Conservation (phyloP, 2,329 filamentous ascomycete species). For the Paramyrothecium sp. region DNA sequence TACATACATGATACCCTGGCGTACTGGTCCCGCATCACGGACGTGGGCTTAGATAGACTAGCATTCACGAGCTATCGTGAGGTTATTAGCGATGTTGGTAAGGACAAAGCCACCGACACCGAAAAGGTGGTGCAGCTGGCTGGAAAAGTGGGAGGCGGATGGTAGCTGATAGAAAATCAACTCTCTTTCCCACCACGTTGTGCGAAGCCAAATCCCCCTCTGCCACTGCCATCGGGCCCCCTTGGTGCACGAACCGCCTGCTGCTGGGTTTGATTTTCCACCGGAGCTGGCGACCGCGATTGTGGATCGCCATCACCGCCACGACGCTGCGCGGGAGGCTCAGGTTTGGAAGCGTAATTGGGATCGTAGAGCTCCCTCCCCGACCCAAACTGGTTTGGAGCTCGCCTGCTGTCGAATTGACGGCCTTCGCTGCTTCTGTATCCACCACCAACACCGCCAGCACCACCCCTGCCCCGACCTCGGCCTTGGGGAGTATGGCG, state of each 20-base stretch:
- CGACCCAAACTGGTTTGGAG: constrained; percentile 22
- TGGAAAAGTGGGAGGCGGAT: constrained; percentile 88
- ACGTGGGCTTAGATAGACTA: constrained; percentile 68
- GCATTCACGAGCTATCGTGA: constrained; percentile 85
- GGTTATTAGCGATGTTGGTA: constrained; percentile 94
- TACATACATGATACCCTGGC: constrained; percentile 67
- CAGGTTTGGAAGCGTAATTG: constrained; percentile 64
- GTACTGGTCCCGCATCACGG: constrained; percentile 74
- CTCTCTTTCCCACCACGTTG: constrained; percentile 52
- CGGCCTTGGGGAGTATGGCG: constrained; percentile 38
- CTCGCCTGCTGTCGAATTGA: constrained; percentile 25
- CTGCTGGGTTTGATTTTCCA: constrained; percentile 59
- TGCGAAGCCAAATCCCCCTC: constrained; percentile 76
- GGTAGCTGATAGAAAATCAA: constrained; percentile 56
- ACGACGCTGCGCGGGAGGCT: constrained; percentile 44
- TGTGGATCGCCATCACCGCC: constrained; percentile 33
- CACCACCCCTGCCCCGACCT: too few relatives aligned
- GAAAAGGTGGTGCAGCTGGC: constrained; percentile 86
- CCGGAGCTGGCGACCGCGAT: constrained; percentile 40
- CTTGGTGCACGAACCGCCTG: constrained; percentile 71
- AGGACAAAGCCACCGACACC: constrained; percentile 65
- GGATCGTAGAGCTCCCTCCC: constrained; percentile 76
- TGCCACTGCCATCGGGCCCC: constrained; percentile 74
- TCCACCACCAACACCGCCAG: constrained; percentile 38
- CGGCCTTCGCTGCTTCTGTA: constrained; percentile 22